Conservation (phyloP, 2,329 filamentous ascomycete genomes). For the Fusarium mundagurra region DNA sequence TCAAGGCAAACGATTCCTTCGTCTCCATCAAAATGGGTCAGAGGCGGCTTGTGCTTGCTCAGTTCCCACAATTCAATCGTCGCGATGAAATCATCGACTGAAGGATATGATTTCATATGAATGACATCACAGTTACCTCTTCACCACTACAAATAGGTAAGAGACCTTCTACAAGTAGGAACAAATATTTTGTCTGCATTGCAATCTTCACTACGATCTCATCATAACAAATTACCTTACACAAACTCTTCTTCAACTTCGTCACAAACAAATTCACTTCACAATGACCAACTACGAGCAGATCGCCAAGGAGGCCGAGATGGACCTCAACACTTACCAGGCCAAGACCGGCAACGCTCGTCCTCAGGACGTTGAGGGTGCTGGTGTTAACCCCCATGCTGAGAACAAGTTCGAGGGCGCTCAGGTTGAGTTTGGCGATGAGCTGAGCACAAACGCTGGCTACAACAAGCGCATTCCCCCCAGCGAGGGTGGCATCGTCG, state of each 20-base stretch:
- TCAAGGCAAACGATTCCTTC: background rate
- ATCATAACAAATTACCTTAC: background rate
- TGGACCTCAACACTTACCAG: conserved; percentile 59
- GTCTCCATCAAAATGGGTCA: background rate
- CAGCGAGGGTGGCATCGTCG: conserved; percentile 56
- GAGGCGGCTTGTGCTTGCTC: background rate
- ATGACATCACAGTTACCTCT: conserved; percentile 34
- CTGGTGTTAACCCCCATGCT: conserved; percentile 54
- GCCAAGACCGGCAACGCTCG: conserved; percentile 58
- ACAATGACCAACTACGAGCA: conserved; percentile 51
- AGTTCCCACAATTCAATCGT: conserved; percentile 33
- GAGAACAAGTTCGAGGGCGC: conserved; percentile 54
- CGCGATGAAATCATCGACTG: conserved; percentile 40
- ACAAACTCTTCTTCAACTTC: background rate
- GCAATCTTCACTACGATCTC: background rate
- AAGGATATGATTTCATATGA: conserved; percentile 39
- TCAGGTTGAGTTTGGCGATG: conserved; percentile 50
- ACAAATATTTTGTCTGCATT: background rate
- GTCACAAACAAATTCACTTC: background rate
- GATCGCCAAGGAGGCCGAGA: conserved; percentile 58
- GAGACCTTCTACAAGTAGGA: background rate
- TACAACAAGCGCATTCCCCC: conserved; percentile 59
- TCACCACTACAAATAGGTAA: conserved; percentile 26
- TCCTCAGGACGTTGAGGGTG: conserved; percentile 51
- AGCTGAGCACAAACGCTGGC: conserved; percentile 56